A percentile compares a stretch with the other conserved stretches of the same genome.
phyloP scores from a whole-genome alignment of 1,284 basidiomycete genomes.

The Mycena sp. region DNA sequence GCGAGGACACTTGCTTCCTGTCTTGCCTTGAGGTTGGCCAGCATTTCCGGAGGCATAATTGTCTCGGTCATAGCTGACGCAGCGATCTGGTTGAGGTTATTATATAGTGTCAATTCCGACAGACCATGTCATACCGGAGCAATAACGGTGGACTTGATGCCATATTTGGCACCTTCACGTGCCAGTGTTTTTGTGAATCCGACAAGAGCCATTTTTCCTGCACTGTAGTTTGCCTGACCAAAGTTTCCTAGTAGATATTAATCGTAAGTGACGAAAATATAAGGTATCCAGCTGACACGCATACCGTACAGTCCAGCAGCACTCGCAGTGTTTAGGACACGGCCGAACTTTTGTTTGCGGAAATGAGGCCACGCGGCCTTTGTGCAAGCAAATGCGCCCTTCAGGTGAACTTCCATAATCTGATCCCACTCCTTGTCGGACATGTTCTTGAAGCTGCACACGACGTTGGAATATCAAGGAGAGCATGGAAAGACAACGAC shows the following conservation, averaged over 20 bases:
- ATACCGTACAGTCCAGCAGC: constrained; percentile 86
- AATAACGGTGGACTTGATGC: constrained; percentile 89
- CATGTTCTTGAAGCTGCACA: constrained; percentile 88
- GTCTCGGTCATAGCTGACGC: constrained; percentile 96
- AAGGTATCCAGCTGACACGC: constrained; percentile 28
- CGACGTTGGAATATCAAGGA: neutral
- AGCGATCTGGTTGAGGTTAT: constrained; percentile 68
- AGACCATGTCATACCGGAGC: constrained; percentile 75
- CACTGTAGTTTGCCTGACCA: constrained; percentile 95
- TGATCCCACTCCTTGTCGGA: constrained; percentile 90
- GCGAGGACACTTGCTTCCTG: constrained; percentile 4
- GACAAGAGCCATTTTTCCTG: constrained; percentile 91
- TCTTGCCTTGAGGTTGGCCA: constrained; percentile 85
- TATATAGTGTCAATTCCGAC: neutral
- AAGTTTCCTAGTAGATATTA: constrained; percentile 78
- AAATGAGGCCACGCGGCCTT: constrained; percentile 98
- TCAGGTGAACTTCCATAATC: constrained; percentile 91
- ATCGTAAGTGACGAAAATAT: constrained; percentile 16
- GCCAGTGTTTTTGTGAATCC: constrained; percentile 94
- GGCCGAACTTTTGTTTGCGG: constrained; percentile 93
- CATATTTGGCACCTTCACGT: constrained; percentile 91
- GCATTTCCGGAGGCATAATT: constrained; percentile 97
- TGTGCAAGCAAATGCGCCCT: constrained; percentile 94
- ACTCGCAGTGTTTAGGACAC: constrained; percentile 93
- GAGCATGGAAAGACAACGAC: constrained; percentile 36